Conservation (phyloP, 352 stramenopile species). For the Phytopythium litorale region DNA sequence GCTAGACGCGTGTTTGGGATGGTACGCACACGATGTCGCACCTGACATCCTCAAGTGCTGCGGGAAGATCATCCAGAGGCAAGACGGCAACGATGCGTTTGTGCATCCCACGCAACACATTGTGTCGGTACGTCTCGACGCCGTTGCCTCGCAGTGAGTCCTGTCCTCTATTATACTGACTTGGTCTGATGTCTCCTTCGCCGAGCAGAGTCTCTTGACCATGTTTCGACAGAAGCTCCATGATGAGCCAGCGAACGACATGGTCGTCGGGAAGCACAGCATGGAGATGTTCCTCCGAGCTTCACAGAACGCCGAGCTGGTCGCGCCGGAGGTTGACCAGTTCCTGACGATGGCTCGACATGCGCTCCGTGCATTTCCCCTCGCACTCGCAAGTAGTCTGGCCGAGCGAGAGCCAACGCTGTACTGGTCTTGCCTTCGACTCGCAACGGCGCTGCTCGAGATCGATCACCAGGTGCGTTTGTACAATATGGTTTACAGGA, state of each 20-base stretch:
- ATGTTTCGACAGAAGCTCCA: slow-evolving; percentile 41
- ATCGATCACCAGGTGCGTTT: slow-evolving; percentile 51
- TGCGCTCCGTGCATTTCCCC: slow-evolving; percentile 40
- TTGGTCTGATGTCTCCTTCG: neutral
- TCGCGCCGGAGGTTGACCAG: slow-evolving; percentile 48
- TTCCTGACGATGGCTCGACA: slow-evolving; percentile 41
- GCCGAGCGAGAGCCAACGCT: slow-evolving; percentile 21
- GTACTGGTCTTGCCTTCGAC: slow-evolving; percentile 38
- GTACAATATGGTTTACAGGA: neutral
- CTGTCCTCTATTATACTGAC: neutral
- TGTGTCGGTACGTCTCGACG: slow-evolving; percentile 8
- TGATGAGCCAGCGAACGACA: slow-evolving; percentile 19
- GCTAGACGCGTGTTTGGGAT: slow-evolving; percentile 33
- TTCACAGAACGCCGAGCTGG: slow-evolving; percentile 26
- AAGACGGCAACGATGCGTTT: slow-evolving; percentile 28
- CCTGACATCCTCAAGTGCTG: slow-evolving; percentile 45
- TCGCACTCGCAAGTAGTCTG: slow-evolving; percentile 21
- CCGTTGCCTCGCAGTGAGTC: neutral
- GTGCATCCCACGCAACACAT: neutral
- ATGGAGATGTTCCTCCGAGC: slow-evolving; percentile 33
- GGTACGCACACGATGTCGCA: slow-evolving; percentile 37
- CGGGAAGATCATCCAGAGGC: slow-evolving; percentile 30
- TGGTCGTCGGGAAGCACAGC: slow-evolving; percentile 15
- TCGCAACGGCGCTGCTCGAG: slow-evolving; percentile 45
- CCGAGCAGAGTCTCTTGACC: slow-evolving; percentile 24